These are phyloP conservation scores for Colletotrichum aenigma DNA, from an alignment of 2,329 filamentous ascomycete genomes.

Conservation along the genomic window DNA sequence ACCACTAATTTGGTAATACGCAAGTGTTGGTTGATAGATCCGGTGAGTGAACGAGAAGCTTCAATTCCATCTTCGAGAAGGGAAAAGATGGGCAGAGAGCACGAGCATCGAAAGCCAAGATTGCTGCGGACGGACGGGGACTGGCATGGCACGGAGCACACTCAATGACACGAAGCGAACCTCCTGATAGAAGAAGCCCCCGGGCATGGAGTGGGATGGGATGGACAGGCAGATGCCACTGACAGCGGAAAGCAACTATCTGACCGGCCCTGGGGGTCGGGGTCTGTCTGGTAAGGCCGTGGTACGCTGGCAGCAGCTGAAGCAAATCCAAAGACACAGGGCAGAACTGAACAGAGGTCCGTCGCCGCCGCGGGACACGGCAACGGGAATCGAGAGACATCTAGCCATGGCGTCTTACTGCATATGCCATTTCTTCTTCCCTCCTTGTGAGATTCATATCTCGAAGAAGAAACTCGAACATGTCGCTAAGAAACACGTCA, in stretches of 20 bases:
- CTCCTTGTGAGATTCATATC: neutral
- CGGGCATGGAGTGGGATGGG: neutral
- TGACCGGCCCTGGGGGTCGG: neutral
- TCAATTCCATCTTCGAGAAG: neutral
- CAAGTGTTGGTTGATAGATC: neutral
- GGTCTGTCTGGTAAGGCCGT: neutral
- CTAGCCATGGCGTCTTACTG: slow-evolving; percentile 5
- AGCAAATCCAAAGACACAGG: neutral
- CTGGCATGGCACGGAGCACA: neutral
- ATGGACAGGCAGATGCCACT: neutral
- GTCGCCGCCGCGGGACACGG: neutral
- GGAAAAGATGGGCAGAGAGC: neutral
- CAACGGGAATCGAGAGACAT: slow-evolving; percentile 16
- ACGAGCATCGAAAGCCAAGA: neutral
- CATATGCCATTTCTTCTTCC: slow-evolving; percentile 12
- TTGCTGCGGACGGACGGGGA: neutral
- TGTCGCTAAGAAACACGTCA: slow-evolving; percentile 1
- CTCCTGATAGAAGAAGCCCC: neutral
- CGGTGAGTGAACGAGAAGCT: neutral
- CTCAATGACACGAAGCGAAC: neutral
- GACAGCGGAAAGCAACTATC: neutral
- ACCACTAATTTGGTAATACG: neutral
- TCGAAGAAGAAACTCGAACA: slow-evolving; percentile 12
- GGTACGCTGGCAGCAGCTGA: neutral
- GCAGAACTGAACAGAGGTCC: neutral